These are phyloP conservation scores for Schoenoplectus tabernaemontani DNA, from an alignment of 202 grass and related monocot genomes.

Conservation along the genomic window DNA sequence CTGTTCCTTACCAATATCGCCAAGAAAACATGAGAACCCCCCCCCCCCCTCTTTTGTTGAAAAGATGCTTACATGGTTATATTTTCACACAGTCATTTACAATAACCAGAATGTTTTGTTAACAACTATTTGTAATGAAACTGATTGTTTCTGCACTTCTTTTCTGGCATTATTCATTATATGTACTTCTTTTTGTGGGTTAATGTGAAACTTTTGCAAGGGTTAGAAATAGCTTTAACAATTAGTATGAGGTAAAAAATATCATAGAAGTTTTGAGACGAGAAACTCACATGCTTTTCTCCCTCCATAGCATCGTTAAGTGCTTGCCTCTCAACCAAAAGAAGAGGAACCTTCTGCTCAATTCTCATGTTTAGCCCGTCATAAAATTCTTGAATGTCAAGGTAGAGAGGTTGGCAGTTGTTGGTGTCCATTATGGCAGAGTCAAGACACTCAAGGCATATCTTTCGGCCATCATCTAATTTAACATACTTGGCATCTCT, in stretches of 20 bases:
- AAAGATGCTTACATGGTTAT: background rate
- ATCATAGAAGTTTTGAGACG: background rate
- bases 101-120: background rate
- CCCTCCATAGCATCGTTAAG: constrained; percentile 98
- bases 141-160: background rate
- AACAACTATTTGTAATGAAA: background rate
- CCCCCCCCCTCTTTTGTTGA: background rate
- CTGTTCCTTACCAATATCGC: background rate
- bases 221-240: background rate
- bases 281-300: constrained; percentile 60
- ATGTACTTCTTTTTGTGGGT: background rate
- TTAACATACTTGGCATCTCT: constrained; percentile 81
- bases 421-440: constrained; percentile 84
- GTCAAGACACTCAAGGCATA: constrained; percentile 85
- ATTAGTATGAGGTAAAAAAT: background rate
- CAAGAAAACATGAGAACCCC: background rate
- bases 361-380: constrained; percentile 96
- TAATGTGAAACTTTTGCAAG: background rate
- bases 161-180: background rate
- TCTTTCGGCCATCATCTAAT: constrained; percentile 78
- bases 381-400: constrained; percentile 94
- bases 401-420: constrained; percentile 85
- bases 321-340: constrained; percentile 93
- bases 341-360: constrained; percentile 80
- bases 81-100: background rate